Evolutionary conservation across 2,329 filamentous ascomycete genomes (phyloP).

Genomic region (Stemphylium vesicarium): DNA sequence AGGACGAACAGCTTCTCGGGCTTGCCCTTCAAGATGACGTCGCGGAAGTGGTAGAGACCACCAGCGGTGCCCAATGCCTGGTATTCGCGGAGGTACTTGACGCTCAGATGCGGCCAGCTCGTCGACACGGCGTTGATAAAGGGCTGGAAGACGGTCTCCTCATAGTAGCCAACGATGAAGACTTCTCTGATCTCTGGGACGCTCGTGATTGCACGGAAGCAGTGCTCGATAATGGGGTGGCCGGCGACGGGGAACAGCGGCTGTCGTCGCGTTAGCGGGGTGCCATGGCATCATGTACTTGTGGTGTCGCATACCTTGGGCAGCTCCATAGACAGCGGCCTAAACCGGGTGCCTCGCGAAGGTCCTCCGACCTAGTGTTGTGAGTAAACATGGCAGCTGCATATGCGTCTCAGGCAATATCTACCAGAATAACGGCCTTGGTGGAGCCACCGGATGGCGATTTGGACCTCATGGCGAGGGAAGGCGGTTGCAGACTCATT

Average conservation of each 20-base stretch:
- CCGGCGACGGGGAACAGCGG: conserved; percentile 98
- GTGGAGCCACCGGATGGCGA: conserved; percentile 61
- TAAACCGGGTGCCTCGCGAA: conserved; percentile 92
- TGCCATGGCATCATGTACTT: conserved; percentile 10
- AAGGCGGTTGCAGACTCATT: conserved; percentile 49
- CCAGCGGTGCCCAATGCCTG: conserved; percentile 94
- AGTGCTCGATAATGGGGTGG: conserved; percentile 98
- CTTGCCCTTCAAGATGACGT: conserved; percentile 94
- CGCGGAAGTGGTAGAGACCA: conserved; percentile 98
- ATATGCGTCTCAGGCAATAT: conserved; percentile 35
- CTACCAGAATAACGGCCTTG: conserved; percentile 93
- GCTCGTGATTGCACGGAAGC: conserved; percentile 87
- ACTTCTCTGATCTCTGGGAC: conserved; percentile 94
- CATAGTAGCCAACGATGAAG: conserved; percentile 98
- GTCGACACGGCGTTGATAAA: conserved; percentile 91
- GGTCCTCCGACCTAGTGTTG: conserved; percentile 82
- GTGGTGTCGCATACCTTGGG: conserved; percentile 73
- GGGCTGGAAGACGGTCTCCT: conserved; percentile 94
- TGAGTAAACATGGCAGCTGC: conserved; percentile 29
- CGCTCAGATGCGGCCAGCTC: conserved; percentile 85
- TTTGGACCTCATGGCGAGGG: conserved; percentile 45
- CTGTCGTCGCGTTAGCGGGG: conserved; percentile 55
- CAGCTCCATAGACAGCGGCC: conserved; percentile 91
- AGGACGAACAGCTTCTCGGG: conserved; percentile 96
- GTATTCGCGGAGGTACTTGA: conserved; percentile 98